Evolutionary conservation across 2,329 filamentous ascomycete genomes (phyloP).

Genomic region (Aurifilum marmelostoma): DNA sequence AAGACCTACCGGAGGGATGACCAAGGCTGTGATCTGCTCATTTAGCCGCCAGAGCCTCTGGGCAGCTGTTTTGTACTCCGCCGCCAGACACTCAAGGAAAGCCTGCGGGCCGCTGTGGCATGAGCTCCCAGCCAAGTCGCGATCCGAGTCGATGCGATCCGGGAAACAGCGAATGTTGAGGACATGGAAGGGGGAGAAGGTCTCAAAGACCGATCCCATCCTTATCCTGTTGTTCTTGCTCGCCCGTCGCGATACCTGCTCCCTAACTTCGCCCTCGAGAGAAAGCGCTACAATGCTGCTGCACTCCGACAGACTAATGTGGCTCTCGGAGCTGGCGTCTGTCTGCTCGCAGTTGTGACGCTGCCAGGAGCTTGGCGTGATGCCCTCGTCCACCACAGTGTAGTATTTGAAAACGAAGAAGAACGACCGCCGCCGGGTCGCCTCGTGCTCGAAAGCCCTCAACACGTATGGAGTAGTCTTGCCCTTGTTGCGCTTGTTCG

Average conservation of each 20-base stretch:
- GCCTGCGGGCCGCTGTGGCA: constrained; percentile 63
- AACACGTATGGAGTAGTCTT: constrained; percentile 53
- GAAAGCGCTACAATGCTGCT: constrained; percentile 62
- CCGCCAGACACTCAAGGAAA: constrained; percentile 60
- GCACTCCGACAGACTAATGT: constrained; percentile 64
- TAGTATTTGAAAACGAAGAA: constrained; percentile 69
- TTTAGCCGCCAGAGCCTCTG: constrained; percentile 62
- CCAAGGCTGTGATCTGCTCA: constrained; percentile 58
- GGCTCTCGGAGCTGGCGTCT: constrained; percentile 45
- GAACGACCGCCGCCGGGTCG: constrained; percentile 58
- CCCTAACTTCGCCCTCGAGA: constrained; percentile 54
- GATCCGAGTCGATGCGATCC: constrained; percentile 59
- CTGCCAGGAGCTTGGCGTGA: constrained; percentile 64
- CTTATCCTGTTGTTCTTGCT: constrained; percentile 49
- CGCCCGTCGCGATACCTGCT: constrained; percentile 52
- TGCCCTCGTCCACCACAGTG: constrained; percentile 59
- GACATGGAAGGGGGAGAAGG: constrained; percentile 64
- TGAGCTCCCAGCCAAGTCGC: constrained; percentile 57
- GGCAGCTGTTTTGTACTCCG: constrained; percentile 63
- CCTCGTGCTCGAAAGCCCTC: constrained; percentile 50
- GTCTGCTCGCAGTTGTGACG: constrained; percentile 52
- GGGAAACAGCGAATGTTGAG: constrained; percentile 62
- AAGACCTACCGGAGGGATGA: constrained; percentile 55
- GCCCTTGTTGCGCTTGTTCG: constrained; percentile 48
- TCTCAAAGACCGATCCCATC: constrained; percentile 59